Percentiles rank a stretch among this genome's conserved stretches.
phyloP scores from a whole-genome alignment of 768 basidiomycete species.

The Termitomyces sp. region DNA sequence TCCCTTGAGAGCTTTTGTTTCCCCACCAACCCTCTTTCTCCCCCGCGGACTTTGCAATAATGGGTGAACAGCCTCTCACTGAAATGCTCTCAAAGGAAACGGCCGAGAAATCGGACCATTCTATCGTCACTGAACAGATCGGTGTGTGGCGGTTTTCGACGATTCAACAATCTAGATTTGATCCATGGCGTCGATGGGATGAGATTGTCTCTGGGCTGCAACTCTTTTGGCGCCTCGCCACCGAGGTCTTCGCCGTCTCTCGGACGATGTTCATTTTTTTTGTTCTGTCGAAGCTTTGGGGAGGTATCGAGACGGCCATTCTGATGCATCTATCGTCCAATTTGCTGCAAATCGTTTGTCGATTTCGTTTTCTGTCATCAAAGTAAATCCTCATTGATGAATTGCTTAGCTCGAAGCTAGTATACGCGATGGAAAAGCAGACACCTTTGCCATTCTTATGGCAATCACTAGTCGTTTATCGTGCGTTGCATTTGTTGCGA shows the following conservation, averaged over 20 bases:
- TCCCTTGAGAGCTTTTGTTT: no score
- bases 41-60: no score
- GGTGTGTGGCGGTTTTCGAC: slow-evolving; percentile 18
- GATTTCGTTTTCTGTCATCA: not conserved
- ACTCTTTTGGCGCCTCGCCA: slow-evolving; percentile 17
- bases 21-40: no score
- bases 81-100: not conserved
- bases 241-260: slow-evolving; percentile 20
- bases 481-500: slow-evolving; percentile 15
- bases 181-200: slow-evolving; percentile 5
- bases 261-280: slow-evolving; percentile 19
- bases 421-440: slow-evolving; percentile 14
- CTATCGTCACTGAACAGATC: slow-evolving; percentile 16
- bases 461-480: slow-evolving; percentile 16
- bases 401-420: slow-evolving; percentile 19
- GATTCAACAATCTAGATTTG: slow-evolving; percentile 1
- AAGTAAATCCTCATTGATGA: not conserved
- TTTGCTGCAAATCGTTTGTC: slow-evolving; percentile 19
- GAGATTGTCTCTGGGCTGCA: slow-evolving; percentile 11
- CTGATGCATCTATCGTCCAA: slow-evolving; percentile 21
- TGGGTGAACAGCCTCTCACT: not conserved
- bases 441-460: slow-evolving; percentile 14
- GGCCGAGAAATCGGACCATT: not conserved
- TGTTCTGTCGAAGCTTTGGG: slow-evolving; percentile 16
- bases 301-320: slow-evolving; percentile 20